Base-by-base conservation (phyloP, 257 asterid species). In the Misopates orontium region DNA sequence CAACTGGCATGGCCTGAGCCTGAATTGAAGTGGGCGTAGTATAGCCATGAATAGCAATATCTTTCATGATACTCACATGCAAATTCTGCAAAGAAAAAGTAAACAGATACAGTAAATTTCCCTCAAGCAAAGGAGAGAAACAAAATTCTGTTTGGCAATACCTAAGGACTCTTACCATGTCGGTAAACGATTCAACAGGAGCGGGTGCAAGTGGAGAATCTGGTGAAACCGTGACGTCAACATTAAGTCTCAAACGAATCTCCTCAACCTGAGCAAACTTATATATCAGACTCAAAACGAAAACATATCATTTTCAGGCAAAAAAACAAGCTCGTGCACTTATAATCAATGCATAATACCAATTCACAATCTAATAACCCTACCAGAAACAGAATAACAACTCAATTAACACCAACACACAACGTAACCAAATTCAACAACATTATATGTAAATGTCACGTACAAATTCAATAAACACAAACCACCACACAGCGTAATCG, bases 1-100 rank as follows among this genome's bases (percentile, higher is more conserved):
- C 95, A 60, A 90, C 84, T 56, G 97, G 96, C 95, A 90, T 84
- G 81, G 95, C 86, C 72, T 90, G 97, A 67, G 96, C 89, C 79
- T 90, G 97, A 76, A 90, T 88, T 21, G 96, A 76, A 39, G 97
- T 90, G 0, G 97, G 97, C 13, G 87, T 80, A 47, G 92, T 82
- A 72, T 90, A 90, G 67, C 82, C 91, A 68, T 90, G 97, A 77
- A 75, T 78, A 52, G 87, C 83, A 64, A 90, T 84, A 84, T 90
- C 91, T 72, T 84, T 75, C 92, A 85, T 81, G 72, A 87, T 85
- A 75, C 87, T 87, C 11, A 77, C 67, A 44, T 86, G 83, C 84
- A 90, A 84, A 73, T 85, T 78, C 97, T 87, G 85, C 21, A 58
- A 42, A 68, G 41, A 62, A 67, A 54, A 42, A 17, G 55, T 44